Evolutionary conservation across 1,284 basidiomycete genomes (phyloP).

Genomic region (Pseudozyma pruni): DNA sequence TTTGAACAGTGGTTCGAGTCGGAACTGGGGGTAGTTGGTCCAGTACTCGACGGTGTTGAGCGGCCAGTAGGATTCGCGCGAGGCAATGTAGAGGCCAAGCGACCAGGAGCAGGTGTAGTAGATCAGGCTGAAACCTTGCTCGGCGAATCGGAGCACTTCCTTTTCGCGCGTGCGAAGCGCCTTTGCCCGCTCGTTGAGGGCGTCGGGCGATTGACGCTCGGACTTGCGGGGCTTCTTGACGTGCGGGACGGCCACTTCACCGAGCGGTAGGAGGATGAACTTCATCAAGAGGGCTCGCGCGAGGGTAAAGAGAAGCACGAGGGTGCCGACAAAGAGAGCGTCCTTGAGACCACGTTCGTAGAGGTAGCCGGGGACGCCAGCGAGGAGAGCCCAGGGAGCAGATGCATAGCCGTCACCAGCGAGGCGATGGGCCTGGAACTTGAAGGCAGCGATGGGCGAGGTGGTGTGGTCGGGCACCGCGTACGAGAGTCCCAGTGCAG

Average conservation of each 20-base stretch:
- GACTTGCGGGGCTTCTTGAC: conserved; percentile 29
- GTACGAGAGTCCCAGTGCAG: conserved; percentile 55
- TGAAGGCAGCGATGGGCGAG: conserved; percentile 37
- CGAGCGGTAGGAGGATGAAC: conserved; percentile 55
- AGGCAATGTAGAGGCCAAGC: conserved; percentile 83
- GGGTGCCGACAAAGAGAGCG: conserved; percentile 53
- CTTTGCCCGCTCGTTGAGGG: conserved; percentile 26
- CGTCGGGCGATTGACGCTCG: conserved; percentile 10
- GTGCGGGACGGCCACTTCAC: conserved; percentile 29
- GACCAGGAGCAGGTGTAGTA: conserved; percentile 82
- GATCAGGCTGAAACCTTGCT: conserved; percentile 88
- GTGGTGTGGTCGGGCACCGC: conserved; percentile 30
- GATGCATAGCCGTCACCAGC: conserved; percentile 3
- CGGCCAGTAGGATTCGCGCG: conserved; percentile 76
- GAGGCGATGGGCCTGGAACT: conserved; percentile 19
- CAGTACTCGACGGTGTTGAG: conserved; percentile 79
- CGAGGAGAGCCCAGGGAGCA: conserved; percentile 45
- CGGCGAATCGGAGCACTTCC: conserved; percentile 85
- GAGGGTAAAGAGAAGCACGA: conserved; percentile 57
- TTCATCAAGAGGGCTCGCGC: conserved; percentile 55
- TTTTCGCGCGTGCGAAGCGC: conserved; percentile 71
- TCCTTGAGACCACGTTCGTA: conserved; percentile 55
- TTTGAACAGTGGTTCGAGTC: conserved; percentile 73
- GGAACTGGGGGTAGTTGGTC: conserved; percentile 83
- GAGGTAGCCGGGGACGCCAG: conserved; percentile 36